Evolutionary conservation across 176 grass and related monocot genomes (phyloP).

Genomic region (Paspalum vaginatum): DNA sequence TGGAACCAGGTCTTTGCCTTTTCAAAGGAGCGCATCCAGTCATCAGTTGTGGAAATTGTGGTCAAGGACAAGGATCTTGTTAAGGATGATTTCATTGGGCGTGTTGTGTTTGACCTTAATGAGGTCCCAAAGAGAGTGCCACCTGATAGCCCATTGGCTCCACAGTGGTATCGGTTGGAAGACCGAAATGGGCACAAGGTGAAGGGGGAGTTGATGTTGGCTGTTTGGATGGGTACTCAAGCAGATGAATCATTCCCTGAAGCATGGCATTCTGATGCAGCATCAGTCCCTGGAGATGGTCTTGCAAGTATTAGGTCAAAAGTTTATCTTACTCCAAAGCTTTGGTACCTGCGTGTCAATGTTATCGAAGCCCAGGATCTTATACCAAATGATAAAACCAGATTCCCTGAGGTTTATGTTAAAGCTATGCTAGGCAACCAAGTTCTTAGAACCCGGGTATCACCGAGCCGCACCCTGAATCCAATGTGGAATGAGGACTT

Average conservation of each 20-base stretch:
- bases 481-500: slow-evolving; percentile 81
- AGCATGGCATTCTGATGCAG: slow-evolving; percentile 76
- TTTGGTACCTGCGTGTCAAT: slow-evolving; percentile 78
- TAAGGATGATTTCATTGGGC: slow-evolving; percentile 69
- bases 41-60: slow-evolving; percentile 57
- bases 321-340: slow-evolving; percentile 78
- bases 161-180: slow-evolving; percentile 73
- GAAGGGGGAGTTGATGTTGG: slow-evolving; percentile 77
- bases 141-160: slow-evolving; percentile 72
- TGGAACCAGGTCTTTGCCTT: slow-evolving; percentile 83
- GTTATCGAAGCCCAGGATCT: slow-evolving; percentile 73
- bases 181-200: slow-evolving; percentile 60
- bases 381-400: slow-evolving; percentile 54
- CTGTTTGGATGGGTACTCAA: slow-evolving; percentile 87
- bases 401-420: slow-evolving; percentile 67
- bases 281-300: slow-evolving; percentile 56
- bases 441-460: slow-evolving; percentile 50
- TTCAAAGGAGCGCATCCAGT: slow-evolving; percentile 70
- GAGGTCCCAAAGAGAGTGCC: slow-evolving; percentile 74
- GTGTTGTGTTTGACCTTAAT: slow-evolving; percentile 56
- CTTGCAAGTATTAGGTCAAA: slow-evolving; percentile 75
- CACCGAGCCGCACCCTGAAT: slow-evolving; percentile 47
- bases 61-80: slow-evolving; percentile 69
- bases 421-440: slow-evolving; percentile 68
- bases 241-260: slow-evolving; percentile 77